These are phyloP conservation scores for Termitomyces sp. DNA, from an alignment of 768 basidiomycete species.

Conservation along the genomic window DNA sequence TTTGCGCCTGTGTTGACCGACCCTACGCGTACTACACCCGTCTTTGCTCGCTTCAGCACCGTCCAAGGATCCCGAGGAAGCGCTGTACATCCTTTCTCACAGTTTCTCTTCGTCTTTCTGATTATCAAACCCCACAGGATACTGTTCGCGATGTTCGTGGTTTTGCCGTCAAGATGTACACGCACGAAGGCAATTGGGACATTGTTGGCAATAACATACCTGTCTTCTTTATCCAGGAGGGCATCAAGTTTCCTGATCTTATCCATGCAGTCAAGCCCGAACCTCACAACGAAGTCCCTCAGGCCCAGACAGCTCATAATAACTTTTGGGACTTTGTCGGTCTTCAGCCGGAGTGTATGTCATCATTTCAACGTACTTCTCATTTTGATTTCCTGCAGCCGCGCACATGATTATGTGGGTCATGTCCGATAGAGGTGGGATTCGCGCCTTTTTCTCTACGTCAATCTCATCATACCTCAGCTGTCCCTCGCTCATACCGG, in stretches of 20 bases:
- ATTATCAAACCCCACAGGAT: conserved; percentile 31
- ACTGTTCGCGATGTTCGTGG: conserved; percentile 84
- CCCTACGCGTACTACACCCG: conserved; percentile 63
- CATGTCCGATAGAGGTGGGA: conserved; percentile 69
- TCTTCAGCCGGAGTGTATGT: conserved; percentile 58
- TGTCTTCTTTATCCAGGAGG: conserved; percentile 78
- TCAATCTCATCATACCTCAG: not conserved
- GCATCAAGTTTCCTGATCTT: conserved; percentile 82
- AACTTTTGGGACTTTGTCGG: conserved; percentile 86
- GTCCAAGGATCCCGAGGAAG: conserved; percentile 80
- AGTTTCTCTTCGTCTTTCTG: not conserved
- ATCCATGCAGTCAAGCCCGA: conserved; percentile 85
- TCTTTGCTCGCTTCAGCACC: conserved; percentile 82
- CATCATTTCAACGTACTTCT: not conserved
- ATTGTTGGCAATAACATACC: conserved; percentile 82
- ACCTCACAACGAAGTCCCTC: conserved; percentile 75
- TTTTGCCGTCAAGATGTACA: conserved; percentile 58
- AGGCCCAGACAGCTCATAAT: conserved; percentile 68
- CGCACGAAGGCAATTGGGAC: conserved; percentile 56
- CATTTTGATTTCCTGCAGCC: conserved; percentile 22
- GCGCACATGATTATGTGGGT: conserved; percentile 80
- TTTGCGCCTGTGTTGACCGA: conserved; percentile 69
- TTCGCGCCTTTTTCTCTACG: not conserved
- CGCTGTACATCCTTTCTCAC: conserved; percentile 43
- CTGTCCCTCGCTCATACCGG: conserved; percentile 72